phyloP scores from a whole-genome alignment of 2,329 filamentous ascomycete genomes.

The Hymenoscyphus fructigenus region DNA sequence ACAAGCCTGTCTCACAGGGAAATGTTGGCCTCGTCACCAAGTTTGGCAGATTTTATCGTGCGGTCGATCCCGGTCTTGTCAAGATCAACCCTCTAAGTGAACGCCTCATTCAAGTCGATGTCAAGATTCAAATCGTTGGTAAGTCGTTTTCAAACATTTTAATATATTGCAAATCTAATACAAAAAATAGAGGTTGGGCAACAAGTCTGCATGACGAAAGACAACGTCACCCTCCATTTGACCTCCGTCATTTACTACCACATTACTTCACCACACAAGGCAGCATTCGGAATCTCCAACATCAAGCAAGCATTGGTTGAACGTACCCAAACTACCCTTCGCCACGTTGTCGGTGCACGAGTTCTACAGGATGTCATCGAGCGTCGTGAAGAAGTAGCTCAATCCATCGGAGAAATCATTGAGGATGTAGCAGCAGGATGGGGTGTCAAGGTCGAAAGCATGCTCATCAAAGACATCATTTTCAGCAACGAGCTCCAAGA shows the following conservation, averaged over 20 bases:
- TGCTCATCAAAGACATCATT: slow-evolving; percentile 99
- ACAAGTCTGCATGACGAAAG: slow-evolving; percentile 99
- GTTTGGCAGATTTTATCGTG: slow-evolving; percentile 92
- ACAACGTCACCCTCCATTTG: slow-evolving; percentile 92
- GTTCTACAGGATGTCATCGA: slow-evolving; percentile 98
- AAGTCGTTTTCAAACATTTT: slow-evolving; percentile 17
- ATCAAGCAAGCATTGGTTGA: slow-evolving; percentile 95
- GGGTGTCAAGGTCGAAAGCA: slow-evolving; percentile 95
- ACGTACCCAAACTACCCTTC: slow-evolving; percentile 95
- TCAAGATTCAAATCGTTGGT: slow-evolving; percentile 96
- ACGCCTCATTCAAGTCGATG: slow-evolving; percentile 85
- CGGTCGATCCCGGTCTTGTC: slow-evolving; percentile 93
- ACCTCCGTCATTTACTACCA: slow-evolving; percentile 99
- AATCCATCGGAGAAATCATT: slow-evolving; percentile 94
- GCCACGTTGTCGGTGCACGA: slow-evolving; percentile 92
- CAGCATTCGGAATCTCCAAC: slow-evolving; percentile 93
- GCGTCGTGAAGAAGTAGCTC: slow-evolving; percentile 93
- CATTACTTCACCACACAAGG: slow-evolving; percentile 92
- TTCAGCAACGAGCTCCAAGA: slow-evolving; percentile 96
- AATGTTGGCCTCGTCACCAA: slow-evolving; percentile 95
- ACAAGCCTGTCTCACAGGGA: slow-evolving; percentile 87
- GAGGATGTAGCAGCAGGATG: slow-evolving; percentile 91
- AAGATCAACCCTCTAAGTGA: slow-evolving; percentile 97
- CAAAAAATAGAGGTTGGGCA: slow-evolving; percentile 82
- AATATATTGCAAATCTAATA: slow-evolving; percentile 9